Evolutionary conservation across 441 rosid genomes (phyloP).

Genomic region (Gossypium armourianum): DNA sequence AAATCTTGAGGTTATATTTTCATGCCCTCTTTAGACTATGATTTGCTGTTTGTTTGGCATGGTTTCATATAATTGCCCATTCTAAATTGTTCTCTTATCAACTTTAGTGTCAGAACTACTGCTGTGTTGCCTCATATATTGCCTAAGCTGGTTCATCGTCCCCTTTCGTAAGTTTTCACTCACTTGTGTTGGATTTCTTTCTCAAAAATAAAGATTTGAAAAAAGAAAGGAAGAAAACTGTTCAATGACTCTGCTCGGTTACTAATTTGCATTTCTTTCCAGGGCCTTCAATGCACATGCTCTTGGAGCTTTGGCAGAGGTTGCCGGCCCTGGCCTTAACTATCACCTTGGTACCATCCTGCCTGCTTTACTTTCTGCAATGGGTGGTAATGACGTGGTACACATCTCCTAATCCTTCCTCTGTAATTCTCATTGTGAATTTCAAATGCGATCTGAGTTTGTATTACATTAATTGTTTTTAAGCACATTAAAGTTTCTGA

Average conservation of each 20-base stretch:
- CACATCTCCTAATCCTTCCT: not conserved
- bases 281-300: constrained; percentile 98
- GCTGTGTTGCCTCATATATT: constrained; percentile 97
- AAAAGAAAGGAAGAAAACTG: not conserved
- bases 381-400: constrained; percentile 77
- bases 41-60: constrained; percentile 6
- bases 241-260: constrained; percentile 1
- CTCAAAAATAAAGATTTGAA: not conserved
- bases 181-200: constrained; percentile 7
- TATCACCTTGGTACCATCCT: constrained; percentile 78
- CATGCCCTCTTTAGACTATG: not conserved
- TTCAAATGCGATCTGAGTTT: not conserved
- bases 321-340: constrained; percentile 89
- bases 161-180: constrained; percentile 73
- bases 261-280: constrained; percentile 24
- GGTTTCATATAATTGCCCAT: constrained; percentile 13
- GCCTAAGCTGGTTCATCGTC: constrained; percentile 87
- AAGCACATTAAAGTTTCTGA: not conserved
- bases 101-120: constrained; percentile 81
- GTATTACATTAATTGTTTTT: not conserved
- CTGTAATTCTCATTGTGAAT: not conserved
- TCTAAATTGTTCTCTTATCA: constrained; percentile 16
- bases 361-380: constrained; percentile 86
- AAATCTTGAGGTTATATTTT: constrained; percentile 65
- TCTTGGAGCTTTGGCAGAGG: constrained; percentile 94